Conservation (phyloP, 192 early-diverging fungal species). For the Lobosporangium transversale region DNA sequence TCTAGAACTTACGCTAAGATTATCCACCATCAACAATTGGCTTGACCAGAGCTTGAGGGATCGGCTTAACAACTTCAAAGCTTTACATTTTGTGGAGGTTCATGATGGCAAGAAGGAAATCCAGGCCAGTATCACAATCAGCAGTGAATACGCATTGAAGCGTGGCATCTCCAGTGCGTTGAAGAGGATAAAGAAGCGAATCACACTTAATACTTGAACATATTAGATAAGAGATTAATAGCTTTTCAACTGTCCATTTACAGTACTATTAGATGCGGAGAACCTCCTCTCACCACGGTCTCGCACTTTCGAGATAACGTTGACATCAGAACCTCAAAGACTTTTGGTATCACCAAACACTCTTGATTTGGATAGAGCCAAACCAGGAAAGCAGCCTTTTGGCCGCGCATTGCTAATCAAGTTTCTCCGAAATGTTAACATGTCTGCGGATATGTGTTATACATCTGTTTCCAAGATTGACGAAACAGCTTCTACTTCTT, state of each 20-base stretch:
- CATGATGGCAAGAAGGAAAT: not conserved
- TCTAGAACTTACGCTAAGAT: too few relatives aligned
- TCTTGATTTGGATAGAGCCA: not conserved
- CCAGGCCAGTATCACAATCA: not conserved
- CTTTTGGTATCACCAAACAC: not conserved
- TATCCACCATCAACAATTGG: too few relatives aligned
- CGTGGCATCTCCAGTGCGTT: slow-evolving; percentile 4
- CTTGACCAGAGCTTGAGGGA: too few relatives aligned
- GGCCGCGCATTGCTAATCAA: slow-evolving; percentile 2
- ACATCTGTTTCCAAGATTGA: not conserved
- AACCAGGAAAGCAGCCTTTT: slow-evolving; percentile 1
- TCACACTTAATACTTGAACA: not conserved
- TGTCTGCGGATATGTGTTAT: not conserved
- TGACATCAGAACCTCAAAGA: not conserved
- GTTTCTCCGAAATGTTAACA: not conserved
- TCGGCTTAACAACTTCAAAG: not conserved
- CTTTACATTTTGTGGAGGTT: slow-evolving; percentile 11
- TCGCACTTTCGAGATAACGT: slow-evolving; percentile 3
- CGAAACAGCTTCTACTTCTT: not conserved
- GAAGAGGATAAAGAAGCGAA: not conserved
- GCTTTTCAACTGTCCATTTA: not conserved
- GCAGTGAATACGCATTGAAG: not conserved
- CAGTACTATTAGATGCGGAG: slow-evolving; percentile 3
- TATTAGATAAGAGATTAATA: not conserved
- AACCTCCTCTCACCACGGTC: not conserved